These are phyloP conservation scores for Kappamyces sp. DNA, from an alignment of 192 early-diverging fungal species.

Conservation along the genomic window DNA sequence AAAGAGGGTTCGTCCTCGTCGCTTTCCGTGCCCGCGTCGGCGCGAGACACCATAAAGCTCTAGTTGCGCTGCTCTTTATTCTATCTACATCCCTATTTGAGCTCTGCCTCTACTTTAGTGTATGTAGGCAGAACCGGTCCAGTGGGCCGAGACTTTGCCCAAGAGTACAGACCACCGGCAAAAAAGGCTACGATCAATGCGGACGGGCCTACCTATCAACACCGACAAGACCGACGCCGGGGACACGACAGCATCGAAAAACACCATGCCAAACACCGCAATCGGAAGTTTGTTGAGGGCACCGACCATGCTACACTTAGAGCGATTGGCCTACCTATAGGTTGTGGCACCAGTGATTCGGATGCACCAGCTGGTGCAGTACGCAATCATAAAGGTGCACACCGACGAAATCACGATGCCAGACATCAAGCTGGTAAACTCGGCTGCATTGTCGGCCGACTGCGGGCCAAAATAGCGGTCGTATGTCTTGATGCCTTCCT, in stretches of 20 bases:
- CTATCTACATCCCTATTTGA: too few species aligned
- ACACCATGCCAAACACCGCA: conserved; percentile 88
- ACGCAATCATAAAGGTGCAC: conserved; percentile 87
- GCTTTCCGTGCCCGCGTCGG: too few species aligned
- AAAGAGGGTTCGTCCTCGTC: too few species aligned
- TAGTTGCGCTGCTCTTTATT: too few species aligned
- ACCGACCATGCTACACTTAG: conserved; percentile 76
- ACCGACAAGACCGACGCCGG: conserved; percentile 80
- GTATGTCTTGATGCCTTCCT: conserved; percentile 17
- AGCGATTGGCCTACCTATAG: conserved; percentile 37
- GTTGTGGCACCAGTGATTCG: conserved; percentile 57
- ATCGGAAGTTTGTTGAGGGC: conserved; percentile 98
- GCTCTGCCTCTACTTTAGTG: too few species aligned
- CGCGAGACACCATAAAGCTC: too few species aligned
- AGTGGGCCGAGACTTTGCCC: conserved; percentile 11
- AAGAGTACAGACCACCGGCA: conserved; percentile 18
- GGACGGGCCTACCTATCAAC: conserved; percentile 57
- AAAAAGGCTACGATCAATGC: conserved; percentile 14
- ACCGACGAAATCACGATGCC: conserved; percentile 76
- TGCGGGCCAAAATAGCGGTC: conserved; percentile 28
- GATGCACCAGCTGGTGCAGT: conserved; percentile 75
- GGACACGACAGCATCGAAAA: conserved; percentile 81
- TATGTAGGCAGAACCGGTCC: too few species aligned
- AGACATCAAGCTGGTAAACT: conserved; percentile 37
- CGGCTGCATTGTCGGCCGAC: conserved; percentile 18